A percentile compares a stretch with the other conserved stretches of the same genome.
These are phyloP conservation scores for Eucalyptus erythrocorys DNA, from an alignment of 345 rosid genomes.

Conservation along the genomic window DNA sequence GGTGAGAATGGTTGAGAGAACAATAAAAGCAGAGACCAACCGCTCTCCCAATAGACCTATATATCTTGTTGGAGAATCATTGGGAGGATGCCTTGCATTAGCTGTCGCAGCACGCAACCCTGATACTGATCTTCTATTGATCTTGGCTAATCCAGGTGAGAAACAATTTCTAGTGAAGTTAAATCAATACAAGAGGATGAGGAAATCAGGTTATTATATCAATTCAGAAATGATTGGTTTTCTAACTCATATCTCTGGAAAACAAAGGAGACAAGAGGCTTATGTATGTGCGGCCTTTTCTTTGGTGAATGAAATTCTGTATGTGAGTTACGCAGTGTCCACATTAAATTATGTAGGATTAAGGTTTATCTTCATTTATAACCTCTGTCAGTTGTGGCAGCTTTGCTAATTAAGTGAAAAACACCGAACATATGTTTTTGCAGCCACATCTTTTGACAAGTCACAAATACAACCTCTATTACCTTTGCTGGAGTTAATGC, in stretches of 20 bases:
- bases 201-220: neutral
- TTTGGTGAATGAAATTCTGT: neutral
- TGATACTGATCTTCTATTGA: constrained; percentile 44
- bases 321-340: neutral
- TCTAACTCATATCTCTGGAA: neutral
- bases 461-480: constrained; percentile 45
- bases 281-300: neutral
- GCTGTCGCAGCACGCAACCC: constrained; percentile 66
- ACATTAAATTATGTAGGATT: neutral
- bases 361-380: neutral
- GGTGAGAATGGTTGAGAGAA: constrained; percentile 40
- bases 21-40: constrained; percentile 24
- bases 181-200: neutral
- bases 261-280: neutral
- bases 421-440: neutral
- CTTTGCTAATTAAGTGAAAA: neutral
- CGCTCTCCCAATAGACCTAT: constrained; percentile 45
- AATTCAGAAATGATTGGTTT: neutral
- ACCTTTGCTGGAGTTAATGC: constrained; percentile 43
- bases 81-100: constrained; percentile 73
- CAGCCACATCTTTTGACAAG: constrained; percentile 67
- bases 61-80: constrained; percentile 73
- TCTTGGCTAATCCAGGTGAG: constrained; percentile 70
- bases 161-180: neutral
- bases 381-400: neutral